Base-by-base conservation (phyloP, 164 flowering plant genomes). In the Chimonanthus praecox region DNA sequence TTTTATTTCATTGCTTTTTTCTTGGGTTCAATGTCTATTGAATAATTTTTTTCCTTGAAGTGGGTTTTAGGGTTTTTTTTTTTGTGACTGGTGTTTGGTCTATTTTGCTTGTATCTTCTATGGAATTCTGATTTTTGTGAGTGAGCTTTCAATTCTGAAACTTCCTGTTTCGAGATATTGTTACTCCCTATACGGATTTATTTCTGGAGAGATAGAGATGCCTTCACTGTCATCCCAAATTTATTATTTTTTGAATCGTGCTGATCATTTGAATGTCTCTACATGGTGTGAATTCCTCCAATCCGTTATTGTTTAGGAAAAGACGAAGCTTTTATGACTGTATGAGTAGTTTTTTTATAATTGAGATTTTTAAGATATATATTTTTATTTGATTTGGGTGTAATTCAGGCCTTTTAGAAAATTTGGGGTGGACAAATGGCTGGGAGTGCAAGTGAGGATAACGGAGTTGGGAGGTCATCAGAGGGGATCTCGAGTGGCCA, bases 401-500 rank as follows among this genome's bases (percentile, higher is more conserved):
- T 6, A n/a, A 48, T 6, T 20, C 13, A 9, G 2, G 43, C 15
- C 48, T 3, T 44, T 64, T 21, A 21, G 33, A 67, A 51, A 60
- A 62, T 66, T 63, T 67, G 72, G 73, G 67, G 81, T 67, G 74
- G 77, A 76, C 67, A 74, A 33, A 85, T 85, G 88, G 78, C 88
- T 72, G 84, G 80, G 74, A 78, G 71, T 76, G 46, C 50, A 71
- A 76, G 84, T 61, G 85, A 81, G 44, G 79, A 80, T 47, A 76
- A 75, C 64, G 82, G 82, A 74, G 77, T 69, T 58, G 84, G 80
- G 49, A 77, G 78, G 74, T 75, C 83, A 46, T 80, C 77, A n/a
- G 86, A 83, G 69, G 83, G 83, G 49, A 74, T 74, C 64, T 75
- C 82, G 10, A 78, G 73, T 72, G 85, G 79, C 68, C 84, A 82